Evolutionary conservation across 1,139 yeast genomes (phyloP), one percentile per base, ranked within the genome.

Genomic region (Kodamaea arcana): DNA sequence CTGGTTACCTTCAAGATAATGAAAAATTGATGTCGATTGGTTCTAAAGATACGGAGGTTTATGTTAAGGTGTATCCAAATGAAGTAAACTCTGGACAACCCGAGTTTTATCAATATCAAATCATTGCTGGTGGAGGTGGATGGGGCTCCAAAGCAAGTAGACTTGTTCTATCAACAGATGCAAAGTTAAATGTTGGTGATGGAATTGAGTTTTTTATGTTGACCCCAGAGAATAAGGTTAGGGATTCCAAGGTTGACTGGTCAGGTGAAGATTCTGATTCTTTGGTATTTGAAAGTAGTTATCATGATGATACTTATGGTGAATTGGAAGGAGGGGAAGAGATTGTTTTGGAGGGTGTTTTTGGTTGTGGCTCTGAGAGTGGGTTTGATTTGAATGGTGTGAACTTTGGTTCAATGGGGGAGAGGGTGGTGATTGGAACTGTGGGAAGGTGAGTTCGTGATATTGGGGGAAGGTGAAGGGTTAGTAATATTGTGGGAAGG

Each of bases 141-240:
- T 79, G 84, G 85, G 81, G 83, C 1, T 70, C 79, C 24, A 71
- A 79, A 37, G 75, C 83, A 0, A 69, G 72, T 29, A 73, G 78
- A 51, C 60, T 79, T 11, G 84, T 77, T 1, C 55, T 79, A 15
- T 78, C 80, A 7, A 78, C 83, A 2, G 72, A 72, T 10, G 80
- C 82, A 0, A 50, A 56, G 29, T 54, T 73, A 3, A 36, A 42
- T 3, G 53, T 51, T 14, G 81, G 81, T 11, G 76, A 73, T 49
- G 48, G 52, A 27, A 55, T 78, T 30, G 65, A 69, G 37, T 76
- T 78, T 46, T 62, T 51, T 55, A 61, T 72, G 75, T 51, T 71
- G 41, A 60, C 75, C 24, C 79, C 69, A 1, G 44, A 51, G 5
- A 62, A 60, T 32, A 51, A 60, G 30, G 48, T 39, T 35, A 30